phyloP scores from a whole-genome alignment of 345 rosid genomes.

The Eucalyptus erythrocorys region DNA sequence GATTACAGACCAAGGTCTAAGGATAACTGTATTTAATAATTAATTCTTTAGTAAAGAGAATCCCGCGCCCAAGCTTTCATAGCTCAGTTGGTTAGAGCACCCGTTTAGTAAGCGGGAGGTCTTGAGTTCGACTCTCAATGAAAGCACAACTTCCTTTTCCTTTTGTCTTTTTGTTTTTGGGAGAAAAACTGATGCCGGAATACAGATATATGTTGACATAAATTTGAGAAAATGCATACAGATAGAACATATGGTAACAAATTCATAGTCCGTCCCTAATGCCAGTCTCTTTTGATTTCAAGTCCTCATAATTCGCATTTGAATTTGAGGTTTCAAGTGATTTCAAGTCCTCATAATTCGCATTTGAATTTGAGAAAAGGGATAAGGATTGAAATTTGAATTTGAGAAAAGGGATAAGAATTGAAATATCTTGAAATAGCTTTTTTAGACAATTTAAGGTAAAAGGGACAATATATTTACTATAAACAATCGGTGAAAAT shows the following conservation, averaged over 20 bases:
- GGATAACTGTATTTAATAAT: accelerated
- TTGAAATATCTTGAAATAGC: not conserved
- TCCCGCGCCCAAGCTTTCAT: not conserved
- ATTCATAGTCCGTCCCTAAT: not conserved
- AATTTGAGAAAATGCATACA: not conserved
- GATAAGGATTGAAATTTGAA: too few relatives aligned
- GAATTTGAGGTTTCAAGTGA: too few relatives aligned
- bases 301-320: not conserved
- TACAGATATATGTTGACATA: not conserved
- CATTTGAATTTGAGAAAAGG: too few relatives aligned
- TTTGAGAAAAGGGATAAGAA: not conserved
- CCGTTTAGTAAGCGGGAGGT: slow-evolving; percentile 99
- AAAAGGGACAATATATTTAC: not conserved
- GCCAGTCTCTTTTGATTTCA: not conserved
- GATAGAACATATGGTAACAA: not conserved
- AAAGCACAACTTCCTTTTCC: not conserved
- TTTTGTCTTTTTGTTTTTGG: not conserved
- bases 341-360: not conserved
- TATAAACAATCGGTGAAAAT: not conserved
- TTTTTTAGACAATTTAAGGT: not conserved
- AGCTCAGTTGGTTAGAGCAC: slow-evolving; percentile 99
- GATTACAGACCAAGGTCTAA: too few relatives aligned
- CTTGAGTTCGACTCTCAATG: slow-evolving; percentile 93
- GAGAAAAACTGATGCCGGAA: not conserved
- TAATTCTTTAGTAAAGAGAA: accelerated